Evolutionary conservation across 805 yeast species (phyloP).

Genomic region (Yamadazyma insecticola): DNA sequence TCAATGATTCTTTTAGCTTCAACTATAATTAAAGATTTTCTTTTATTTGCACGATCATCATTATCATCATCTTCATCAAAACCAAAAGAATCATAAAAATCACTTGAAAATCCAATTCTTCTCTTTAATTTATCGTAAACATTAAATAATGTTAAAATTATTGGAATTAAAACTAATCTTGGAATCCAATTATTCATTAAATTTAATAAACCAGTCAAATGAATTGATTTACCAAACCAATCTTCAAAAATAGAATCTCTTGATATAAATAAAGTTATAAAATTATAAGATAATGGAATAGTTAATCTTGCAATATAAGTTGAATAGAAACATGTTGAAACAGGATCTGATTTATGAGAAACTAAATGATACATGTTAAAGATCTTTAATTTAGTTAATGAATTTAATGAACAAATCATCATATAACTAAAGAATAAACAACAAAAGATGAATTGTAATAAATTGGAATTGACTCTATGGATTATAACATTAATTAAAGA

Average conservation of each 20-base stretch:
- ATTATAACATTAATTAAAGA: slow-evolving; percentile 57
- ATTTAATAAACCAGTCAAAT: slow-evolving; percentile 69
- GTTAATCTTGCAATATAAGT: slow-evolving; percentile 79
- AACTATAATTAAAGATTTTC: slow-evolving; percentile 33
- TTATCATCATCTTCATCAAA: slow-evolving; percentile 25
- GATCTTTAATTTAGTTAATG: slow-evolving; percentile 62
- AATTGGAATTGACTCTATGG: slow-evolving; percentile 18
- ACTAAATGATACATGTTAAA: slow-evolving; percentile 78
- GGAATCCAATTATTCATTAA: slow-evolving; percentile 74
- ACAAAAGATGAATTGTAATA: slow-evolving; percentile 37
- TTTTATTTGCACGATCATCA: slow-evolving; percentile 17
- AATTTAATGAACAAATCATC: slow-evolving; percentile 61
- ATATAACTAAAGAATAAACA: slow-evolving; percentile 51
- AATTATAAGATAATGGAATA: slow-evolving; percentile 77
- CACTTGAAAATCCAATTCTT: slow-evolving; percentile 31
- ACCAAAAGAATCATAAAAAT: slow-evolving; percentile 36
- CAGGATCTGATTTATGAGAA: slow-evolving; percentile 65
- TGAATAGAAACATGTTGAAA: slow-evolving; percentile 70
- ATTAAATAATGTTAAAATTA: slow-evolving; percentile 57
- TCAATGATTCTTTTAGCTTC: slow-evolving; percentile 39
- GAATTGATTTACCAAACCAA: slow-evolving; percentile 72
- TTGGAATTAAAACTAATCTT: slow-evolving; percentile 66
- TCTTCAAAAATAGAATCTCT: slow-evolving; percentile 56
- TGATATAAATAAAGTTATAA: slow-evolving; percentile 58
- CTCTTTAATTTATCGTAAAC: slow-evolving; percentile 59